Evolutionary conservation across 2,329 filamentous ascomycete genomes (phyloP).

Genomic region (Fusarium zealandicum): DNA sequence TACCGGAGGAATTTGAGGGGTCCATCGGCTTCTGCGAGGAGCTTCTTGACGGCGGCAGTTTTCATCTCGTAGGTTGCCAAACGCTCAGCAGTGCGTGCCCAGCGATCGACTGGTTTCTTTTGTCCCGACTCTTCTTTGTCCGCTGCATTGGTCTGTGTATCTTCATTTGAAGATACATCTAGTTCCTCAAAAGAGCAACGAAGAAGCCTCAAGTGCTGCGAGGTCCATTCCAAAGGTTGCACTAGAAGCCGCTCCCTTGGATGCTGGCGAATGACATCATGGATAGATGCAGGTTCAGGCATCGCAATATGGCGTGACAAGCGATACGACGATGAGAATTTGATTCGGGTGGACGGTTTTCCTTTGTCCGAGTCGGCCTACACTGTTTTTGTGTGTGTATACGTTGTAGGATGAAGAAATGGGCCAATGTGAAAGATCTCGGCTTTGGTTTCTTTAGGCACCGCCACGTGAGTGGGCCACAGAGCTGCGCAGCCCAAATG

Average conservation of each 20-base stretch:
- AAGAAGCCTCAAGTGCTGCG: slow-evolving; percentile 31
- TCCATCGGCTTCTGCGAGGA: slow-evolving; percentile 30
- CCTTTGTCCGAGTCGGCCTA: no score
- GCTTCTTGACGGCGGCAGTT: slow-evolving; percentile 29
- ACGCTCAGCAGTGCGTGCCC: slow-evolving; percentile 26
- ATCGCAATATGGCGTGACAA: background rate
- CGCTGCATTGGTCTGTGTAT: background rate
- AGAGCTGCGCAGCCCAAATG: background rate
- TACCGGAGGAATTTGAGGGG: slow-evolving; percentile 33
- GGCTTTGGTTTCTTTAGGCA: background rate
- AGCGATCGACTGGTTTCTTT: slow-evolving; percentile 16
- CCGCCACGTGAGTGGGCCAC: background rate
- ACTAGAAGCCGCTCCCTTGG: slow-evolving; percentile 39
- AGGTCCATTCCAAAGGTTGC: slow-evolving; percentile 36
- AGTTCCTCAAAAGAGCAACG: slow-evolving; percentile 22
- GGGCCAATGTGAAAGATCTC: background rate
- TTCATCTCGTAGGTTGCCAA: slow-evolving; percentile 35
- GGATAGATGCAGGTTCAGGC: slow-evolving; percentile 9
- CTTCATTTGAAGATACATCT: background rate
- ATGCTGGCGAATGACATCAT: slow-evolving; percentile 34
- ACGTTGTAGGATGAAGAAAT: background rate
- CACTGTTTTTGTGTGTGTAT: background rate
- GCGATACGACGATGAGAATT: no score
- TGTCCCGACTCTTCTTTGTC: background rate
- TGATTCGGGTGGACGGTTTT: no score